These are phyloP conservation scores for Alternaria infectoria DNA, from an alignment of 2,329 filamentous ascomycete genomes.

Conservation along the genomic window DNA sequence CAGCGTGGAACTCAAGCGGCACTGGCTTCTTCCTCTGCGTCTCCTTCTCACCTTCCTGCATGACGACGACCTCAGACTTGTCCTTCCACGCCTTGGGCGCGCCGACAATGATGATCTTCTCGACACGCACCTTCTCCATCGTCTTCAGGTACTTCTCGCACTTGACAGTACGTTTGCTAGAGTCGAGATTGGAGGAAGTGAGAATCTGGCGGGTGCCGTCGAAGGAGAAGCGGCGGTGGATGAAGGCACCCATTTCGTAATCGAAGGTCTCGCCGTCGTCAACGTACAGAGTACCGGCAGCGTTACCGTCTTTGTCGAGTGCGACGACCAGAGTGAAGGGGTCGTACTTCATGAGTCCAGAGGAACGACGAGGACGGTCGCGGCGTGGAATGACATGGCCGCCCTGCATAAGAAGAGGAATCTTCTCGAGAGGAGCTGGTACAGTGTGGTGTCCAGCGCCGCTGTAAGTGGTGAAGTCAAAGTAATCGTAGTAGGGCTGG, in stretches of 20 bases:
- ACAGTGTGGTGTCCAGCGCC: constrained; percentile 76
- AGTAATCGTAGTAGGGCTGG: constrained; percentile 94
- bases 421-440: constrained; percentile 79
- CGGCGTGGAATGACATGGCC: constrained; percentile 91
- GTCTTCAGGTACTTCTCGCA: constrained; percentile 76
- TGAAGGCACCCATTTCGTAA: constrained; percentile 82
- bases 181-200: constrained; percentile 63
- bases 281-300: constrained; percentile 82
- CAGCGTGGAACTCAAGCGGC: constrained; percentile 65
- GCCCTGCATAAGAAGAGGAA: constrained; percentile 89
- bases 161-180: constrained; percentile 63
- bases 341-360: constrained; percentile 88
- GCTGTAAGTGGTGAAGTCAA: constrained; percentile 79
- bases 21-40: constrained; percentile 55
- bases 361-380: constrained; percentile 84
- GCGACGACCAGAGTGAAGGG: constrained; percentile 90
- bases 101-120: constrained; percentile 84
- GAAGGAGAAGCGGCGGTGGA: constrained; percentile 81
- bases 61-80: constrained; percentile 67
- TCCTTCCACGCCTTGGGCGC: constrained; percentile 75
- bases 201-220: constrained; percentile 62
- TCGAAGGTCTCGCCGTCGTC: constrained; percentile 96
- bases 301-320: constrained; percentile 71
- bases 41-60: constrained; percentile 63
- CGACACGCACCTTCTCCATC: constrained; percentile 79